A percentile compares a stretch with the other conserved stretches of the same genome.
These are phyloP conservation scores for Schizothecium vesticola DNA, from an alignment of 495 filamentous ascomycete genomes.

Conservation along the genomic window DNA sequence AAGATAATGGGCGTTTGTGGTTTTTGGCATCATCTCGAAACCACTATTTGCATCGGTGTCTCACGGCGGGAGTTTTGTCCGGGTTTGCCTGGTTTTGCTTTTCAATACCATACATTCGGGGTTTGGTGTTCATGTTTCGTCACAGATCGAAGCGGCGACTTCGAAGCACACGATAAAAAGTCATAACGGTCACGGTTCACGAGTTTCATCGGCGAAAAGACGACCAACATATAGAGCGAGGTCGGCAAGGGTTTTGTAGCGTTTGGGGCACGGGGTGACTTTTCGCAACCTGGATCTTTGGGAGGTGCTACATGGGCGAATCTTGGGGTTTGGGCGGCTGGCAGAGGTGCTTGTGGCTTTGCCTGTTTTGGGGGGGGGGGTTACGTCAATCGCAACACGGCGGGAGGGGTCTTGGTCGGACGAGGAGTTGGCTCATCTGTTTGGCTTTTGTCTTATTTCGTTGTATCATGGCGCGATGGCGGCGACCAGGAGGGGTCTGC, in stretches of 20 bases:
- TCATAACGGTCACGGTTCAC: slow-evolving; percentile 36
- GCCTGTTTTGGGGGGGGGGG: slow-evolving; percentile 7
- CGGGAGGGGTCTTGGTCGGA: slow-evolving; percentile 17
- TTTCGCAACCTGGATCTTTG: slow-evolving; percentile 25
- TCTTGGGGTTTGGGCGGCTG: slow-evolving; percentile 21
- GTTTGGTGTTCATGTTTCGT: slow-evolving; percentile 21
- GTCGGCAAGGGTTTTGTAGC: slow-evolving; percentile 17
- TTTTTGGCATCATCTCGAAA: too few relatives aligned
- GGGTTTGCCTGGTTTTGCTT: slow-evolving; percentile 23
- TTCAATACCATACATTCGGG: slow-evolving; percentile 33
- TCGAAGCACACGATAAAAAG: slow-evolving; percentile 31
- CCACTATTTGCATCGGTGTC: slow-evolving; percentile 34
- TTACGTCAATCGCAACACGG: slow-evolving; percentile 13
- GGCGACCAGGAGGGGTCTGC: neutral
- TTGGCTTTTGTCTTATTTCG: slow-evolving; percentile 13
- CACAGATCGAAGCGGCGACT: slow-evolving; percentile 33
- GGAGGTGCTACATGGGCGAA: slow-evolving; percentile 21
- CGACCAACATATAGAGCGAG: slow-evolving; percentile 35
- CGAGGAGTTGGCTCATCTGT: slow-evolving; percentile 29
- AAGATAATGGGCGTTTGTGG: slow-evolving; percentile 33
- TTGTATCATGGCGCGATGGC: slow-evolving; percentile 24
- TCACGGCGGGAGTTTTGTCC: slow-evolving; percentile 29
- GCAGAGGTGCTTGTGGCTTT: slow-evolving; percentile 24
- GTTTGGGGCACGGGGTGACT: neutral
- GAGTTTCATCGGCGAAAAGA: slow-evolving; percentile 34